Percentiles rank a stretch among this genome's conserved stretches.
Evolutionary conservation across 2,329 filamentous ascomycete species (phyloP).

Genomic region (Pyricularia sp.): DNA sequence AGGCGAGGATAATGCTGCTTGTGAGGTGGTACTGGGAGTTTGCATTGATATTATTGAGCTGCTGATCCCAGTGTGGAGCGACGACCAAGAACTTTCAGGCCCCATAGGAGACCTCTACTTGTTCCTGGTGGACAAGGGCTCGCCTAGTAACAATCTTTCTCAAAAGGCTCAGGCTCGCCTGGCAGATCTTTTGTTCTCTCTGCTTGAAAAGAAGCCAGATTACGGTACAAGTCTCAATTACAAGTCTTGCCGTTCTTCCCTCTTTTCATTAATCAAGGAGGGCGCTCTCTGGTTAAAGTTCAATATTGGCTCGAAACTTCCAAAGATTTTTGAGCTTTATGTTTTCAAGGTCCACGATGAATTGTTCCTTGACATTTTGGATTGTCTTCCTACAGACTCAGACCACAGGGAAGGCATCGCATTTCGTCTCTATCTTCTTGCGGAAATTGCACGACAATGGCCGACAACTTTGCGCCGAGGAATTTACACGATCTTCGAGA

Average conservation of each 20-base stretch:
- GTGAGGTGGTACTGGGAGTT: constrained; percentile 57
- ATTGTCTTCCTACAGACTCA: constrained; percentile 59
- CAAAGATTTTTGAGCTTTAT: constrained; percentile 66
- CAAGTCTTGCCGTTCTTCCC: constrained; percentile 50
- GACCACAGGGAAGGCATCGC: constrained; percentile 72
- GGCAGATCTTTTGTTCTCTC: constrained; percentile 52
- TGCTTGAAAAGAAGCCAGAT: constrained; percentile 53
- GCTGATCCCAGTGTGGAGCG: constrained; percentile 50
- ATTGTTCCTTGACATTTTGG: constrained; percentile 73
- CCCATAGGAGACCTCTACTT: constrained; percentile 64
- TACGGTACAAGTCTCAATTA: constrained; percentile 50
- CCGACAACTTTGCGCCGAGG: constrained; percentile 74
- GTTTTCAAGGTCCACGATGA: constrained; percentile 72
- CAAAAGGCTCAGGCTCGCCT: constrained; percentile 53
- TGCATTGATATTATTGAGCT: constrained; percentile 56
- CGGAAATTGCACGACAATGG: constrained; percentile 69
- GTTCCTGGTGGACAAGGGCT: constrained; percentile 56
- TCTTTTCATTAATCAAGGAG: constrained; percentile 58
- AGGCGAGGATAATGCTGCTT: constrained; percentile 49
- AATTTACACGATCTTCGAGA: constrained; percentile 91
- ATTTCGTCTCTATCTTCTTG: constrained; percentile 63
- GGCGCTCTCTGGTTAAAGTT: constrained; percentile 63
- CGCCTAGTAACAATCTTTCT: constrained; percentile 59
- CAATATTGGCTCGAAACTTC: constrained; percentile 54
- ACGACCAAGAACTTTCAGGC: constrained; percentile 45